Base-by-base conservation (phyloP, 306 rosid species). In the Malus asiatica region DNA sequence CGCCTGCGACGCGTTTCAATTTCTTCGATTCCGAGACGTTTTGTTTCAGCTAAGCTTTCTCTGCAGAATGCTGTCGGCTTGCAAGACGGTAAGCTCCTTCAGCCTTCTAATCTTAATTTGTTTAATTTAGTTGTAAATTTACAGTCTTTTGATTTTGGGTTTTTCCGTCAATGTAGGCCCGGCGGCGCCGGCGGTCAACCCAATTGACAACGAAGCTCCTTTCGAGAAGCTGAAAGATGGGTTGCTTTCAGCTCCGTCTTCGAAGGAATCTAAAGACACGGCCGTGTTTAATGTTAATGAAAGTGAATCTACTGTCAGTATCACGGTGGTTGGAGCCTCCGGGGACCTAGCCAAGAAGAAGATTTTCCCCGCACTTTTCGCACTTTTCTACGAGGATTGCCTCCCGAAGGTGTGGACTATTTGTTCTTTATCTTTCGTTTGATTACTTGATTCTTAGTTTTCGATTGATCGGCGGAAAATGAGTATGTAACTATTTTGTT, bases 331-430 rank as follows among this genome's bases (percentile, higher is more conserved):
- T 78, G 98, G 98, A 72, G 98, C 98, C 70, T 93, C 98, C 19
- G 98, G 98, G 48, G 98, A 93, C 85, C 95, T 93, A 74, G 98
- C 98, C 29, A 93, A 93, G 83, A 93, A 93, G 88, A 93, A 93
- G 90, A 93, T 93, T 76, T 93, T 90, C 79, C 98, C 98, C 0
- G 98, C 98, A 42, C 98, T 93, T 74, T 93, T 93, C 75, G 96
- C 98, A 9, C 96, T 93, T 40, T 90, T 83, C 81, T 93, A 93
- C 25, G 98, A 93, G 95, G 96, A 65, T 62, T 93, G 84, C 79
- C 96, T 93, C 44, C 98, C 98, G 5, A 82, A 89, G 95, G 98
- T 93, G 76, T 64, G 78, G 61, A 14, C 22, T 44, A 14, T 48
- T 15, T 60, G 13, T 66, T 19, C 18, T 62, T 70, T 33, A 65